Conservation (phyloP, 176 grass and related monocot species). For the Eleusine coracana region DNA sequence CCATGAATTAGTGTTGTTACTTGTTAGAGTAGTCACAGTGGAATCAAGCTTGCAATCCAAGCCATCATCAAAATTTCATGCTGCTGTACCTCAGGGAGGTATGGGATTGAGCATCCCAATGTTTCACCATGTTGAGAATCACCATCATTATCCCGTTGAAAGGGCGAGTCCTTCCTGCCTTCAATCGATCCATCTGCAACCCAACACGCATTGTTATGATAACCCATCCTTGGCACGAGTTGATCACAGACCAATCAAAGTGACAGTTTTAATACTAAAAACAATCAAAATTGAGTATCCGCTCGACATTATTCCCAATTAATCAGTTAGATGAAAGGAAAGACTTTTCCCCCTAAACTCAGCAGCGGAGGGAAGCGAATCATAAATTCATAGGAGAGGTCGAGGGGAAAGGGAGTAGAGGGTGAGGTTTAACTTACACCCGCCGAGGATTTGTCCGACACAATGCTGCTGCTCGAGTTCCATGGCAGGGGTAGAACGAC, state of each 20-base stretch:
- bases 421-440: too few relatives aligned
- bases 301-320: not conserved
- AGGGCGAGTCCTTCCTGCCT: not conserved
- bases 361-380: too few relatives aligned
- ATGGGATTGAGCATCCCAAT: not conserved
- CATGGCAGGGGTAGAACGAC: too few relatives aligned
- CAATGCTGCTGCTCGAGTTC: too few relatives aligned
- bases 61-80: not conserved
- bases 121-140: not conserved
- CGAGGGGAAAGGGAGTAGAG: too few relatives aligned
- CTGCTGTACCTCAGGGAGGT: slow-evolving; percentile 20
- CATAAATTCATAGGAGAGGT: too few relatives aligned
- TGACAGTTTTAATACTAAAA: too few relatives aligned
- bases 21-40: not conserved
- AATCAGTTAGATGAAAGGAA: too few relatives aligned
- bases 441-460: not conserved
- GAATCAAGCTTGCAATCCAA: not conserved
- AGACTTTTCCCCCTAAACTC: too few relatives aligned
- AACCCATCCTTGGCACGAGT: not conserved
- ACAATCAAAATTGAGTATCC: too few relatives aligned
- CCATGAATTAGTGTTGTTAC: not conserved
- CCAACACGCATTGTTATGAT: slow-evolving; percentile 7
- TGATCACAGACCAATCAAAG: too few relatives aligned
- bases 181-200: slow-evolving; percentile 2
- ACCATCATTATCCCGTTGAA: not conserved